These are phyloP conservation scores for Spinellus fusiger DNA, from an alignment of 192 early-diverging fungal genomes.

Conservation along the genomic window DNA sequence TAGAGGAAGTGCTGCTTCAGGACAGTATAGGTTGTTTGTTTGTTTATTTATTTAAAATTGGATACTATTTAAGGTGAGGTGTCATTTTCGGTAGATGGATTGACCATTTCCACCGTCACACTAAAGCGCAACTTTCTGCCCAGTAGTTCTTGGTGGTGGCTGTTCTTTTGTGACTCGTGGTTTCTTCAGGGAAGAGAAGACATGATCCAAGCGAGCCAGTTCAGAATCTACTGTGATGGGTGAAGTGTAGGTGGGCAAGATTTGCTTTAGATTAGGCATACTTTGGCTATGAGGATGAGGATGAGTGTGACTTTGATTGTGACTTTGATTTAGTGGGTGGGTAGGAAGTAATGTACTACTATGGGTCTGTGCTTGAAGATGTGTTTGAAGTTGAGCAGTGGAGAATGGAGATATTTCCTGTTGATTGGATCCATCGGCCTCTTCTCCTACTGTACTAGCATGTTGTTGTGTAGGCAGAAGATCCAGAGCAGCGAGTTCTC, in stretches of 20 bases:
- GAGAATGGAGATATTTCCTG: no score
- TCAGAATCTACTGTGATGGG: background rate
- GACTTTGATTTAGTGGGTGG: background rate
- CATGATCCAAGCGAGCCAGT: background rate
- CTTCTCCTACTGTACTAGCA: background rate
- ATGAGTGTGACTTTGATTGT: no score
- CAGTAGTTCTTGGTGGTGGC: background rate
- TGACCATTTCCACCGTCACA: conserved; percentile 2
- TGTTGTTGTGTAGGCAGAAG: background rate
- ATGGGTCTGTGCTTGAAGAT: no score
- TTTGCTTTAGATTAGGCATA: background rate
- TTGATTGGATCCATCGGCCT: background rate
- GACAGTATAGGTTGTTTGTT: no score
- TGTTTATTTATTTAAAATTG: background rate
- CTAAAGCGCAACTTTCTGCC: no score
- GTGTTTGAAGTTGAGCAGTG: no score
- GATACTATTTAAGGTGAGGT: background rate
- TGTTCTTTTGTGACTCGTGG: background rate
- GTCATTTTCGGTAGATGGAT: background rate
- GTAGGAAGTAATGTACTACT: background rate
- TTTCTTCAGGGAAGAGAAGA: background rate
- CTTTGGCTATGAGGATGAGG: background rate
- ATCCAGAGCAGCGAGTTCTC: background rate
- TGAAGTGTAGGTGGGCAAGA: background rate
- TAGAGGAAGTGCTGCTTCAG: no score